Base-by-base conservation (phyloP, 2,329 filamentous ascomycete genomes). In the Colletotrichum liriopes region DNA sequence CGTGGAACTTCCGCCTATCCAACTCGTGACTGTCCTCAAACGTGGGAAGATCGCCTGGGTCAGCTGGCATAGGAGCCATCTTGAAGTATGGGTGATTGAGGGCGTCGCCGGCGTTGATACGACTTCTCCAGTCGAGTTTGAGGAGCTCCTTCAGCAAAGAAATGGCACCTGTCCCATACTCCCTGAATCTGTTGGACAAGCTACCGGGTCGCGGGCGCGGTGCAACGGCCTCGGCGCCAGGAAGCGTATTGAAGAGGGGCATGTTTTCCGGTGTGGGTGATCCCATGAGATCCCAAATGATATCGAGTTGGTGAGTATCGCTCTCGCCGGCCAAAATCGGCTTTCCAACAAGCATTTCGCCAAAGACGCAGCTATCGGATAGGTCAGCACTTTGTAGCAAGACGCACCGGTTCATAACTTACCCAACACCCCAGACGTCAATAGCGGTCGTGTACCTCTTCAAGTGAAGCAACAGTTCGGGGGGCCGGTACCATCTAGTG, bases 361-460 rank as follows among this genome's bases (percentile, higher is more conserved):
- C 96, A 83, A 99, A 98, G 2, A 99, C 95, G 79, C 96, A 99
- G n/a, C 93, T 95, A 69, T 12, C 26, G 43, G 41, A 69, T 52
- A 51, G 67, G 68, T 81, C 70, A 78, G 77, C 77, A 59, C 6
- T 16, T 45, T n/a, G 51, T 32, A 3, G 61, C 16, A 43, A 23
- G 23, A 43, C 37, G 26, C 52, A 64, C 45, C n/a, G 73, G 9
- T 8, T 61, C 12, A 67, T 64, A 63, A 81, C 91, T 85, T 86
- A 95, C 93, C 96, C 96, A 76, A 98, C 96, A 77, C 96, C 96
- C 96, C 96, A 99, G 84, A 99, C 91, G 82, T 99, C 96, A 78
- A 99, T 98, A 12, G 96, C 95, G 18, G 95, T 94, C n/a, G 96
- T 99, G 82, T 99, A 99, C 75, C 91, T 91, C 77, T 95, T 92